These are phyloP conservation scores for Chrysoporthe austroafricana DNA, from an alignment of 2,329 filamentous ascomycete genomes.

Conservation along the genomic window DNA sequence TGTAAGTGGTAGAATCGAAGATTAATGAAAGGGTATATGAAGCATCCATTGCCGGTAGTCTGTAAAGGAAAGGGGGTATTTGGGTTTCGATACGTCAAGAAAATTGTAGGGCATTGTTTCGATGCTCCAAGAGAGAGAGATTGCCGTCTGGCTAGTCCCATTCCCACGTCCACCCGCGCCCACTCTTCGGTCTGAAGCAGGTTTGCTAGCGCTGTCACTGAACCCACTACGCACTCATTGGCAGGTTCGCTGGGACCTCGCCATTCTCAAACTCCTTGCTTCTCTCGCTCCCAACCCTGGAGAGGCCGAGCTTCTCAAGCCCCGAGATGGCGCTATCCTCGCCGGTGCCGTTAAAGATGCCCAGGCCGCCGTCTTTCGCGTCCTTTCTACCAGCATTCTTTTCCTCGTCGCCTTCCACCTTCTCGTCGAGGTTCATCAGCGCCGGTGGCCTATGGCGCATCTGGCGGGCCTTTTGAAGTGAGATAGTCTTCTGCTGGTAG, in stretches of 20 bases:
- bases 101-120: neutral
- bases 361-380: slow-evolving; percentile 47
- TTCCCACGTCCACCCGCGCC: neutral
- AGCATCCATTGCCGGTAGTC: slow-evolving; percentile 9
- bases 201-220: neutral
- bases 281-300: slow-evolving; percentile 40
- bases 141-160: neutral
- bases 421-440: slow-evolving; percentile 72
- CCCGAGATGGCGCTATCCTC: slow-evolving; percentile 49
- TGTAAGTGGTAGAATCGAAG: neutral
- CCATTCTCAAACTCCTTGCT: slow-evolving; percentile 32
- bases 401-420: slow-evolving; percentile 36
- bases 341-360: slow-evolving; percentile 33
- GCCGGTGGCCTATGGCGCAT: slow-evolving; percentile 91
- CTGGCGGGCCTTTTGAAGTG: slow-evolving; percentile 81
- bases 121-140: neutral
- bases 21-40: slow-evolving; percentile 26
- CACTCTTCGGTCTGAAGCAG: no score
- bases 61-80: slow-evolving; percentile 20
- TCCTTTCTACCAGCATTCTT: slow-evolving; percentile 26
- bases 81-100: slow-evolving; percentile 4
- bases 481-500: slow-evolving; percentile 97
- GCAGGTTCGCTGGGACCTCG: slow-evolving; percentile 31
- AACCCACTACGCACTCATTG: slow-evolving; percentile 37
- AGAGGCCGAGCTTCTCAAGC: slow-evolving; percentile 44